These are phyloP conservation scores for Populus simonii DNA, from an alignment of 345 rosid species.

Conservation along the genomic window DNA sequence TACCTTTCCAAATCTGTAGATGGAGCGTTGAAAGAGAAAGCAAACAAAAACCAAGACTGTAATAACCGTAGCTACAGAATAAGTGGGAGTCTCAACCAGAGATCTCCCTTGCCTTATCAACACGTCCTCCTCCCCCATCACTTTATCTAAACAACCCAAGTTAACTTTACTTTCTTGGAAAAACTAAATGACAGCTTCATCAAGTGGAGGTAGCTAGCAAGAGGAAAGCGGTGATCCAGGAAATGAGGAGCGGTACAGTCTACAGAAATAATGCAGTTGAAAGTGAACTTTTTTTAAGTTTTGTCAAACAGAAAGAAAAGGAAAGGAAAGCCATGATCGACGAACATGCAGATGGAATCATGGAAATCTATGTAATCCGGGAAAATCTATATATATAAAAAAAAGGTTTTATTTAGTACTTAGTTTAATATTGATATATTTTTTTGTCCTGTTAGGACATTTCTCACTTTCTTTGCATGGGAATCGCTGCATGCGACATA, in stretches of 20 bases:
- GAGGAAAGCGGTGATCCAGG: not conserved
- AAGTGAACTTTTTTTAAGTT: not conserved
- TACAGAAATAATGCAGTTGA: not conserved
- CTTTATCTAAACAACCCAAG: not conserved
- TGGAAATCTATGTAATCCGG: not conserved
- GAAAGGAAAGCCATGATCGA: not conserved
- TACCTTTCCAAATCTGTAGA: constrained; percentile 87
- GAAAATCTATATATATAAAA: not conserved
- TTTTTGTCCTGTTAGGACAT: constrained; percentile 2
- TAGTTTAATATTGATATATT: not conserved
- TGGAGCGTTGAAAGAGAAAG: constrained; percentile 61
- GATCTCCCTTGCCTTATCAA: constrained; percentile 35
- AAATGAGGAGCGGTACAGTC: not conserved
- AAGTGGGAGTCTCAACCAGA: constrained; percentile 89
- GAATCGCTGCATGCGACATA: constrained; percentile 4
- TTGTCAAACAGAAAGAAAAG: not conserved
- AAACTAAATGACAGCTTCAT: not conserved
- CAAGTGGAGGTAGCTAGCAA: not conserved
- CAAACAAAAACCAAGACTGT: constrained; percentile 43
- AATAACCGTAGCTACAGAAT: constrained; percentile 78
- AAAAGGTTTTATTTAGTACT: not conserved
- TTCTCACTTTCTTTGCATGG: constrained; percentile 16
- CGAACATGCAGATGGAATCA: not conserved
- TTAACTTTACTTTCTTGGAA: not conserved
- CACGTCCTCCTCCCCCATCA: not conserved